These are phyloP conservation scores for Collybiopsis confluens DNA, from an alignment of 768 basidiomycete species.

Conservation along the genomic window DNA sequence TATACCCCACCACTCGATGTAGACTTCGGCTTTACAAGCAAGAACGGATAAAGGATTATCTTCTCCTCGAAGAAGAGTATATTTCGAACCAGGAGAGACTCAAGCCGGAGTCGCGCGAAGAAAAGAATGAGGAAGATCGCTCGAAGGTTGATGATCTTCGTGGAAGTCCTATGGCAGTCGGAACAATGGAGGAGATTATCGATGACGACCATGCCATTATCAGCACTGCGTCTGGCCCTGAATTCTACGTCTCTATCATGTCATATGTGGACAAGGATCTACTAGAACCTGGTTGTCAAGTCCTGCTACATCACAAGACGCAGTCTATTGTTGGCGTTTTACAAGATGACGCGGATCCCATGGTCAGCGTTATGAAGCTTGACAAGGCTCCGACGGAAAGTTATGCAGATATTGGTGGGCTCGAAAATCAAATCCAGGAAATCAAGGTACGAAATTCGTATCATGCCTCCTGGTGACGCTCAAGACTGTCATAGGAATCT, in stretches of 20 bases:
- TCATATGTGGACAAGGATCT: slow-evolving; percentile 83
- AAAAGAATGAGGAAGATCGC: slow-evolving; percentile 94
- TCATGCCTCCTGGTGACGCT: background rate
- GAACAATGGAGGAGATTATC: slow-evolving; percentile 95
- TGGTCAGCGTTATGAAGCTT: slow-evolving; percentile 98
- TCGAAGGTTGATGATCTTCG: slow-evolving; percentile 91
- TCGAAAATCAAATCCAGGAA: slow-evolving; percentile 97
- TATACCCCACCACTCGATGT: slow-evolving; percentile 93
- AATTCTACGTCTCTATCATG: slow-evolving; percentile 84
- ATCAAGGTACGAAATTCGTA: slow-evolving; percentile 69
- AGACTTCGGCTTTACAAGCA: slow-evolving; percentile 91
- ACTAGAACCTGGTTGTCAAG: slow-evolving; percentile 93
- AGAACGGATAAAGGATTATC: slow-evolving; percentile 98
- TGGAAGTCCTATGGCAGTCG: slow-evolving; percentile 97
- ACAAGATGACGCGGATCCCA: slow-evolving; percentile 91
- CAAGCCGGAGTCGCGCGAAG: slow-evolving; percentile 86
- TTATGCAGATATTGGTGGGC: slow-evolving; percentile 96
- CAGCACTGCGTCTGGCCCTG: slow-evolving; percentile 89
- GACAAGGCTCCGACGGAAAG: slow-evolving; percentile 99
- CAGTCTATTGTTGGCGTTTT: slow-evolving; percentile 94
- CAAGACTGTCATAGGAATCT: slow-evolving; percentile 65
- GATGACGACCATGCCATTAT: slow-evolving; percentile 99
- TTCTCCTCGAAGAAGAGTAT: slow-evolving; percentile 93
- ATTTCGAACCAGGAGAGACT: slow-evolving; percentile 88
- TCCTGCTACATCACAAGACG: slow-evolving; percentile 93